Evolutionary conservation across 164 flowering plant species (phyloP).

Genomic region (Brasenia schreberi): DNA sequence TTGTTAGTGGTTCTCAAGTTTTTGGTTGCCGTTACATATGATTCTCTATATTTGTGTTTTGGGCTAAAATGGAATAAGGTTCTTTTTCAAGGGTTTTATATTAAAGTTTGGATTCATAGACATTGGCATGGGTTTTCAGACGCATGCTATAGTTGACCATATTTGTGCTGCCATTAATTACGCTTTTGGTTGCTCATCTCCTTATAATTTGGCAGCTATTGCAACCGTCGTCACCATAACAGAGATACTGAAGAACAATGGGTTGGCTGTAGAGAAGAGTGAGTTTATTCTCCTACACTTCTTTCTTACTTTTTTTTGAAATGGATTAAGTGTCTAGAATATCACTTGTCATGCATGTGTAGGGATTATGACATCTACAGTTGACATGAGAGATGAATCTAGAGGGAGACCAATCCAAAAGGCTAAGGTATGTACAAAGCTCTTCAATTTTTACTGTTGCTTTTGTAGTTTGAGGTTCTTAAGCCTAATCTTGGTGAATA

Average conservation of each 20-base stretch:
- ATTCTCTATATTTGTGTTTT: too few relatives aligned
- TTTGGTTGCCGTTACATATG: too few relatives aligned
- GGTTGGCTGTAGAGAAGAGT: slow-evolving; percentile 34
- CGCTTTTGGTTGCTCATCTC: neutral
- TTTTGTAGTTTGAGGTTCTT: neutral
- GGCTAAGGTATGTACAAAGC: slow-evolving; percentile 17
- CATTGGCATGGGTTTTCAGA: too few relatives aligned
- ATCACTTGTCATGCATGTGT: neutral
- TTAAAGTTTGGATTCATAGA: too few relatives aligned
- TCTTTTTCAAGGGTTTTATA: too few relatives aligned
- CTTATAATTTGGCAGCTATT: slow-evolving; percentile 20
- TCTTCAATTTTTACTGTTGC: too few relatives aligned
- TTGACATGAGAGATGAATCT: slow-evolving; percentile 25
- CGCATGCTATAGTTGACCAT: too few relatives aligned
- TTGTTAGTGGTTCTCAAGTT: too few relatives aligned
- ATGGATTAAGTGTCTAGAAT: too few relatives aligned
- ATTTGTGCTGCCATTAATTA: too few relatives aligned
- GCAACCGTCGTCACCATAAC: slow-evolving; percentile 42
- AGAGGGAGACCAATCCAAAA: slow-evolving; percentile 30
- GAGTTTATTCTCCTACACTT: neutral
- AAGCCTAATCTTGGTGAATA: slow-evolving; percentile 5
- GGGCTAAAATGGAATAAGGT: too few relatives aligned
- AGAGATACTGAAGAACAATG: slow-evolving; percentile 39
- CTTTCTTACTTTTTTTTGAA: neutral
- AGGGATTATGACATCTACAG: slow-evolving; percentile 31